These are phyloP conservation scores for Nakazawaea pomicola DNA, from an alignment of 805 yeast species.

Conservation along the genomic window DNA sequence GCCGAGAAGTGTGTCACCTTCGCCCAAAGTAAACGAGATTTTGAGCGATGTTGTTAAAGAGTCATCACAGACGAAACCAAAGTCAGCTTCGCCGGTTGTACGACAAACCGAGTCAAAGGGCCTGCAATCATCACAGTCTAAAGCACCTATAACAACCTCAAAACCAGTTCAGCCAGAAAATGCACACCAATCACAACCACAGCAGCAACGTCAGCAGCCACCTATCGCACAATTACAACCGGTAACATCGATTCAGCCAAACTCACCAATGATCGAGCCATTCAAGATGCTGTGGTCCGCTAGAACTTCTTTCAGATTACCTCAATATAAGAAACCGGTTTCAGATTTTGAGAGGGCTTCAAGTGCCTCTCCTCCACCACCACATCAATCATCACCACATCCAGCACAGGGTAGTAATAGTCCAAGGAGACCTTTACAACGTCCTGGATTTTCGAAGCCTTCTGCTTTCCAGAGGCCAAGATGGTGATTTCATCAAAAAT, in stretches of 20 bases:
- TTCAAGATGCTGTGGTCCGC: conserved; percentile 14
- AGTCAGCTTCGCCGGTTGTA: no score
- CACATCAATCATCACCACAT: conserved; percentile 1
- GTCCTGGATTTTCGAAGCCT: conserved; percentile 11
- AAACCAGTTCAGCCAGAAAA: no score
- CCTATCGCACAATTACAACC: conserved; percentile 6
- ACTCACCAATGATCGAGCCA: conserved; percentile 7
- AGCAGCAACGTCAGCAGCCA: conserved; percentile 6
- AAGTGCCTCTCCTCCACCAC: background rate
- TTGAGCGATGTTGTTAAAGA: background rate
- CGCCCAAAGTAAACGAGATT: background rate
- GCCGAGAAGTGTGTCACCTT: conserved; percentile 6
- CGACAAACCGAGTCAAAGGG: no score
- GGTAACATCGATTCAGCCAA: no score
- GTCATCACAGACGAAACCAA: no score
- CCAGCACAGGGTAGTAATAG: no score
- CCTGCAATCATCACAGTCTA: no score
- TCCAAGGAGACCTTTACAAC: conserved; percentile 6
- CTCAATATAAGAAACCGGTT: conserved; percentile 27
- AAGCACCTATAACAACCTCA: no score
- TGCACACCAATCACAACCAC: conserved; percentile 12
- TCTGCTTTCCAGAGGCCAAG: conserved; percentile 9
- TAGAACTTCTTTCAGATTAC: conserved; percentile 21
- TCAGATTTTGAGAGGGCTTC: conserved; percentile 1
- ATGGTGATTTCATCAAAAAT: no score